phyloP scores from a whole-genome alignment of 768 basidiomycete genomes.

The Termitomyces sp. region DNA sequence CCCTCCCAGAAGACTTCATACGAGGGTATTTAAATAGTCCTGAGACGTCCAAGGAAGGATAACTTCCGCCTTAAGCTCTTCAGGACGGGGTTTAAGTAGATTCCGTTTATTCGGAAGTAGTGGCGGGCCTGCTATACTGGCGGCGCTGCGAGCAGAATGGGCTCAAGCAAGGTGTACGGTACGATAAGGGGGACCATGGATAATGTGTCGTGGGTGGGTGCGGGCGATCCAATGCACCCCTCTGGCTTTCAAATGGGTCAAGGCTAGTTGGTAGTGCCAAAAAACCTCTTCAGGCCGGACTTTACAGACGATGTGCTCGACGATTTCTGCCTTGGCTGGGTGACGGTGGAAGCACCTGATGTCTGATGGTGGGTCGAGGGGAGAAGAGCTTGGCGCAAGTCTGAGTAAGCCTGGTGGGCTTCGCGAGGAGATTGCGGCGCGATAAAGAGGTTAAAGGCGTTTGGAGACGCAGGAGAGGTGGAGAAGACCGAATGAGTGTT shows the following conservation, averaged over 20 bases:
- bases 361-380: slow-evolving; percentile 20
- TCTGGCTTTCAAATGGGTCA: background rate
- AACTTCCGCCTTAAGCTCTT: background rate
- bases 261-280: slow-evolving; percentile 9
- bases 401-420: slow-evolving; percentile 33
- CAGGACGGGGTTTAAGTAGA: background rate
- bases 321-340: slow-evolving; percentile 3
- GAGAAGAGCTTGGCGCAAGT: slow-evolving; percentile 32
- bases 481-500: slow-evolving; percentile 22
- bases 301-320: slow-evolving; percentile 12
- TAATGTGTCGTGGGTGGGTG: no score
- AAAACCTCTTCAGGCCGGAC: slow-evolving; percentile 13
- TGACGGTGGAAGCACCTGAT: background rate
- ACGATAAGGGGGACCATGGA: background rate
- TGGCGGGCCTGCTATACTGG: background rate
- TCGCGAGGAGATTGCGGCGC: slow-evolving; percentile 34
- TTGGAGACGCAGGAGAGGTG: slow-evolving; percentile 21
- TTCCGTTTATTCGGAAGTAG: background rate
- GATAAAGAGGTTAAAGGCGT: slow-evolving; percentile 33
- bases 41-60: no score
- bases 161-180: slow-evolving; percentile 8
- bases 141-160: background rate
- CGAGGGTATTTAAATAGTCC: no score
- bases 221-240: background rate
- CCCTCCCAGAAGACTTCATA: no score